Conservation (phyloP, 805 yeast species). For the Cyberlindnera veronae region DNA sequence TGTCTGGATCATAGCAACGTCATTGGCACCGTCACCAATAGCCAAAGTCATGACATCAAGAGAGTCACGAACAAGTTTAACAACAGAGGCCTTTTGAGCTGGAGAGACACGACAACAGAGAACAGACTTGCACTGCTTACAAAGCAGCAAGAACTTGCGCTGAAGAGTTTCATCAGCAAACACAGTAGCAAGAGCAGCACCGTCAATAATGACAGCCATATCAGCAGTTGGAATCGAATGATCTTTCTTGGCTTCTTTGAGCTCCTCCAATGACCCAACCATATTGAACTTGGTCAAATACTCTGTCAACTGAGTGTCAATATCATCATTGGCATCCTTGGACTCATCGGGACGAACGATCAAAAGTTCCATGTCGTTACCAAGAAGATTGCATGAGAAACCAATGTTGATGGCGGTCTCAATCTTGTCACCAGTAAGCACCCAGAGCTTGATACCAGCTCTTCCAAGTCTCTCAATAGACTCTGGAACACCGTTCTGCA, state of each 20-base stretch:
- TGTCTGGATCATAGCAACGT: slow-evolving; percentile 88
- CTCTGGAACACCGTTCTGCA: slow-evolving; percentile 86
- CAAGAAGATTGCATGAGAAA: slow-evolving; percentile 74
- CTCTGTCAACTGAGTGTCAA: slow-evolving; percentile 35
- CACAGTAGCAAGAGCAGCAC: slow-evolving; percentile 66
- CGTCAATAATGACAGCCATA: slow-evolving; percentile 73
- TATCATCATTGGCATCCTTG: slow-evolving; percentile 3
- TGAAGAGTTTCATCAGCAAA: slow-evolving; percentile 42
- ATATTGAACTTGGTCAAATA: slow-evolving; percentile 46
- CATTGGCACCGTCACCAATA: slow-evolving; percentile 87
- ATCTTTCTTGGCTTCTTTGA: slow-evolving; percentile 46
- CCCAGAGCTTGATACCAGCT: slow-evolving; percentile 86
- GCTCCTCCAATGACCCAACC: slow-evolving; percentile 57
- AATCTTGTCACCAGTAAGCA: slow-evolving; percentile 83
- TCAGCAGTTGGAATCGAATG: slow-evolving; percentile 69
- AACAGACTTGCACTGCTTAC: slow-evolving; percentile 80
- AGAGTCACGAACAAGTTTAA: slow-evolving; percentile 67
- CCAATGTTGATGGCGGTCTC: slow-evolving; percentile 89
- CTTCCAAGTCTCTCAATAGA: slow-evolving; percentile 63
- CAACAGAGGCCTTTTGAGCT: slow-evolving; percentile 83
- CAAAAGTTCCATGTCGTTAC: slow-evolving; percentile 71
- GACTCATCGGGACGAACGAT: slow-evolving; percentile 48
- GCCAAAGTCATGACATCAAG: slow-evolving; percentile 82
- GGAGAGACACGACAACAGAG: slow-evolving; percentile 88
- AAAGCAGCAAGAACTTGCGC: slow-evolving; percentile 58